Conservation (phyloP, 2,329 filamentous ascomycete genomes). For the Sporothrix brasiliensis region DNA sequence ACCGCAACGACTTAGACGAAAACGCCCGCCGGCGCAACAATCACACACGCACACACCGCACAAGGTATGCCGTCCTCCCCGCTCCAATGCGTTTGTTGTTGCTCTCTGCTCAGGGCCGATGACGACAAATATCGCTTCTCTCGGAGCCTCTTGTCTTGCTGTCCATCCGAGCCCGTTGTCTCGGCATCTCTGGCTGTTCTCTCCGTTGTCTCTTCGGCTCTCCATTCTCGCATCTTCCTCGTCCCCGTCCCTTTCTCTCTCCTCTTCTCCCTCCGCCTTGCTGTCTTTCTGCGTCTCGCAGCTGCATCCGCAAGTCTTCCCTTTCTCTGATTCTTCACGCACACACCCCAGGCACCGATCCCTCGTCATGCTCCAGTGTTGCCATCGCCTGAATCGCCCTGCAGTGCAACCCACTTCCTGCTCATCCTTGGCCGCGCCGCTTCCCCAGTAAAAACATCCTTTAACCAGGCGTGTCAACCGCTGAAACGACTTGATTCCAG, state of each 20-base stretch:
- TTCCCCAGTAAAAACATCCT: background rate
- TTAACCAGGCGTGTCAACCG: conserved; percentile 26
- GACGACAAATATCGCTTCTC: conserved; percentile 8
- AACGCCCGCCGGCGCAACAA: background rate
- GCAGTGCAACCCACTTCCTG: conserved; percentile 3
- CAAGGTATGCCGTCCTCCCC: conserved; percentile 17
- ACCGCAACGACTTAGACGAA: background rate
- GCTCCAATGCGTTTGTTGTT: background rate
- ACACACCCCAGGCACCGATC: background rate
- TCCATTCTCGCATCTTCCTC: background rate
- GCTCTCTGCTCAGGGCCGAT: conserved; percentile 13
- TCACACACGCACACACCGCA: conserved; percentile 16
- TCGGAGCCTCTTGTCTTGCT: background rate
- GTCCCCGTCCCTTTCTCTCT: background rate
- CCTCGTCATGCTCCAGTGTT: background rate
- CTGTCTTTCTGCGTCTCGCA: background rate
- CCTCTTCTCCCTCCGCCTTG: background rate
- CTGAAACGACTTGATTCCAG: conserved; percentile 36
- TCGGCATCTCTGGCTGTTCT: background rate
- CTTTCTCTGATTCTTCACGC: background rate
- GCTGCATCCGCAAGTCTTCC: background rate
- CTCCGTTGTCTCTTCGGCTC: conserved; percentile 3
- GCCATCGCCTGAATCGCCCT: background rate
- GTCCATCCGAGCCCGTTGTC: conserved; percentile 1
- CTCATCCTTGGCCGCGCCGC: background rate